Conservation (phyloP, 306 rosid genomes). For the Astragalus glycyphyllos region DNA sequence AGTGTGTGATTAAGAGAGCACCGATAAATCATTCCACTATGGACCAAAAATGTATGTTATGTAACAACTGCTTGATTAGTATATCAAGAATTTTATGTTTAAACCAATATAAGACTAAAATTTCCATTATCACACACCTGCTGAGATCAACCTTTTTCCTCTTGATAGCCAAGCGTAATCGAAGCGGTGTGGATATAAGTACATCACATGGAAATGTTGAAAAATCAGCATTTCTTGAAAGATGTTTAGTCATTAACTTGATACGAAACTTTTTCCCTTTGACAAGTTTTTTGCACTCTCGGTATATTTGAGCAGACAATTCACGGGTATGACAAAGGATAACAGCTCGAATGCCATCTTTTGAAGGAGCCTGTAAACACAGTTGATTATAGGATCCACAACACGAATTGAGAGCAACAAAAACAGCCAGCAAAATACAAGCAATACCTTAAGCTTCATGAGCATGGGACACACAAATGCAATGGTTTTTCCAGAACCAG, state of each 20-base stretch:
- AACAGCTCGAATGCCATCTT: slow-evolving; percentile 78
- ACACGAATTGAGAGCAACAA: slow-evolving; percentile 32
- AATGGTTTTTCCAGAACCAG: slow-evolving; percentile 96
- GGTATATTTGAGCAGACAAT: slow-evolving; percentile 79
- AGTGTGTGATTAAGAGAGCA: slow-evolving; percentile 16
- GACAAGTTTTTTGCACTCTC: slow-evolving; percentile 90
- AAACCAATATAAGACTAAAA: slow-evolving; percentile 15
- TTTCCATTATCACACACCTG: slow-evolving; percentile 59
- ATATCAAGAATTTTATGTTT: slow-evolving; percentile 25
- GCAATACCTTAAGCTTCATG: slow-evolving; percentile 83
- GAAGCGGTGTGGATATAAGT: slow-evolving; percentile 88
- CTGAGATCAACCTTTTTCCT: slow-evolving; percentile 76
- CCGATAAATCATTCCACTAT: not conserved
- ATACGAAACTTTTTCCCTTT: slow-evolving; percentile 66
- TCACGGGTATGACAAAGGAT: slow-evolving; percentile 89
- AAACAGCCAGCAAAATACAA: slow-evolving; percentile 20
- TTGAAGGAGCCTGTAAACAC: slow-evolving; percentile 58
- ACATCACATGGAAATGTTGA: slow-evolving; percentile 75
- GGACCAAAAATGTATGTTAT: not conserved
- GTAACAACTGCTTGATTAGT: slow-evolving; percentile 14
- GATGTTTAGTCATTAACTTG: slow-evolving; percentile 75
- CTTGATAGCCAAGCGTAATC: slow-evolving; percentile 64
- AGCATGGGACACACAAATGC: slow-evolving; percentile 94
- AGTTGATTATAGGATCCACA: slow-evolving; percentile 38
- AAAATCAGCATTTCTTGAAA: slow-evolving; percentile 66